Conservation (phyloP, 306 rosid genomes). For the Vigna trinervia region DNA sequence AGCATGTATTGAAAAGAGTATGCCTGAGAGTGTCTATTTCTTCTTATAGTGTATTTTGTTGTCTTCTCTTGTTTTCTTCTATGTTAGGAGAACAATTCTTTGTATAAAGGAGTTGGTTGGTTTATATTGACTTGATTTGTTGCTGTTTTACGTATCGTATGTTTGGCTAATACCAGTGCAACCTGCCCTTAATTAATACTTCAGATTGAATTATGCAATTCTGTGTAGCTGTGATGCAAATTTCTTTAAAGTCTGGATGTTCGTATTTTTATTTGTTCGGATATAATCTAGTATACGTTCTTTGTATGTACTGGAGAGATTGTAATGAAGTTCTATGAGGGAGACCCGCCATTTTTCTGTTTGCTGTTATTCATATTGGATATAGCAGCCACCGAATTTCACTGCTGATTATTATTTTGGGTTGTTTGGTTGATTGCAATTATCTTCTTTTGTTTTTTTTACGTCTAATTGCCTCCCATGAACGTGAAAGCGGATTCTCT, state of each 20-base stretch:
- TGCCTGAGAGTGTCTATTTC: no score
- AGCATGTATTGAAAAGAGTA: no score
- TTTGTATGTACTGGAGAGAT: not conserved
- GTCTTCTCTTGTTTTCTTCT: not conserved
- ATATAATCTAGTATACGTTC: not conserved
- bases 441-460: not conserved
- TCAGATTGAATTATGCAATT: not conserved
- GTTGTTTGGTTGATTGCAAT: not conserved
- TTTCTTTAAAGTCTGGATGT: not conserved
- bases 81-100: constrained; percentile 6
- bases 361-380: not conserved
- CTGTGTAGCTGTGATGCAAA: not conserved
- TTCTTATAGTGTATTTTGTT: no score
- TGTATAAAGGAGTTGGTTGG: constrained; percentile 37
- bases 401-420: constrained; percentile 4
- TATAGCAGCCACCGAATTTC: not conserved
- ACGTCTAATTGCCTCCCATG: constrained; percentile 10
- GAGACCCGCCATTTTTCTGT: not conserved
- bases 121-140: constrained; percentile 27
- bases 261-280: not conserved
- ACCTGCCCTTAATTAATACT: constrained; percentile 2
- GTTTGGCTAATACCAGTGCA: not conserved
- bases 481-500: not conserved
- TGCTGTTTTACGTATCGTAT: constrained; percentile 28
- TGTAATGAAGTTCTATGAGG: not conserved